Base-by-base conservation (phyloP, 352 stramenopile genomes). In the Pythium biforme region DNA sequence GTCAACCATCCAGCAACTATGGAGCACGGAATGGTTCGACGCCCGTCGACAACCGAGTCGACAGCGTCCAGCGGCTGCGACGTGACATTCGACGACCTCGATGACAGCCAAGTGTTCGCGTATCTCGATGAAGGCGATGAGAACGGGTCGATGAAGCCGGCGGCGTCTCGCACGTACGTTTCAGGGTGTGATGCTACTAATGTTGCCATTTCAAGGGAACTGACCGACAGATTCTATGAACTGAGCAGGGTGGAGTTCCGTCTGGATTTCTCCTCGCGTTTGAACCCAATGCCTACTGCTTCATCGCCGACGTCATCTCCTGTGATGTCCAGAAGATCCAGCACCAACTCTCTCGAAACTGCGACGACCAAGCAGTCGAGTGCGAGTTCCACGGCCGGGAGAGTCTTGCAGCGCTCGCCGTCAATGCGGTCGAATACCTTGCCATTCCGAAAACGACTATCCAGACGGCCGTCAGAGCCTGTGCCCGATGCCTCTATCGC, bases 31-130 rank as follows among this genome's bases (percentile, higher is more conserved):
- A 66, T 72, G 54, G 22, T 67, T 34, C 65, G 76, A 0, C 66
- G 75, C 6, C 70, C 64, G 3, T 86, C 76, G 12, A 59, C 50
- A 8, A 73, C 77, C 14, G 72, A 77, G 49, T 87, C 77, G 26
- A 69, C 66, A 20, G 62, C 62, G 14, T 82, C 77, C 17, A 86
- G 74, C 47, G 70, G 63, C 37, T 80, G 77, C 49, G 79, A 89
- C 20, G 71, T 84, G 27, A 86, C 79, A 22, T 89, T 87, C 51
- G 76, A 87, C 55, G 77, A 89, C 47, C 25, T 84, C 10, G 76
- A 89, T 54, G 72, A 89, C 27, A 67, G 74, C 8, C 75, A 87
- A 23, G 70, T 87, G 12, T 79, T 89, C 33, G 70, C 75, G 19
- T 82, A 74, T 37, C 68, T 89, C 6, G 79, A 79, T 26, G 76